A percentile compares a stretch with the other conserved stretches of the same genome.
These are phyloP conservation scores for Bolboschoenoplectus hybrid DNA, from an alignment of 202 grass and related monocot species.

Conservation along the genomic window DNA sequence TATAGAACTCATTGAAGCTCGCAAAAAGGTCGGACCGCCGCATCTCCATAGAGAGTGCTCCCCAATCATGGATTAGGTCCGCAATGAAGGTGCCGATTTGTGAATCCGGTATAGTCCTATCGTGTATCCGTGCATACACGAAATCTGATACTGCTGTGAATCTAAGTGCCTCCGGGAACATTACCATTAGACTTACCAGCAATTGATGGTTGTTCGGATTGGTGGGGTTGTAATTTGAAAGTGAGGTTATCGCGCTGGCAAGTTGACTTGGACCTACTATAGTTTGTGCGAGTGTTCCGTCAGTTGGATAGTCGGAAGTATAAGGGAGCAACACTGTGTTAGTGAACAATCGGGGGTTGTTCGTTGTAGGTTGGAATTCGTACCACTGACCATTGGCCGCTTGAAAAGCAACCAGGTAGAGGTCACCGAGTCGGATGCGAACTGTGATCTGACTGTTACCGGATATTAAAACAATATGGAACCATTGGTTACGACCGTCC, in stretches of 20 bases:
- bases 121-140: constrained; percentile 18
- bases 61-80: constrained; percentile 12
- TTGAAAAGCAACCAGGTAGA: constrained; percentile 37
- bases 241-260: not conserved
- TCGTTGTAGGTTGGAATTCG: not conserved
- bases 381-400: constrained; percentile 23
- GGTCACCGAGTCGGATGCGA: not conserved
- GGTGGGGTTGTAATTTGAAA: not conserved
- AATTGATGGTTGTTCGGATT: too few species aligned
- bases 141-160: not conserved
- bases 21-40: constrained; percentile 7
- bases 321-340: not conserved
- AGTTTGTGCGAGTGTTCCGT: not conserved
- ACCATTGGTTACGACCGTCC: not conserved
- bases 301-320: not conserved
- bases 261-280: constrained; percentile 10
- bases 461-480: not conserved
- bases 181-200: constrained; percentile 17
- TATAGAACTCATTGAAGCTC: not conserved
- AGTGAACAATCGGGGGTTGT: not conserved
- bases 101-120: not conserved
- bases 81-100: not conserved
- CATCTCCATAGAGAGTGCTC: constrained; percentile 8
- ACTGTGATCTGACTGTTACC: constrained; percentile 30
- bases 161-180: constrained; percentile 40